Evolutionary conservation across 108 stramenopile genomes (phyloP).

Genomic region (Cyclotella cryptica): DNA sequence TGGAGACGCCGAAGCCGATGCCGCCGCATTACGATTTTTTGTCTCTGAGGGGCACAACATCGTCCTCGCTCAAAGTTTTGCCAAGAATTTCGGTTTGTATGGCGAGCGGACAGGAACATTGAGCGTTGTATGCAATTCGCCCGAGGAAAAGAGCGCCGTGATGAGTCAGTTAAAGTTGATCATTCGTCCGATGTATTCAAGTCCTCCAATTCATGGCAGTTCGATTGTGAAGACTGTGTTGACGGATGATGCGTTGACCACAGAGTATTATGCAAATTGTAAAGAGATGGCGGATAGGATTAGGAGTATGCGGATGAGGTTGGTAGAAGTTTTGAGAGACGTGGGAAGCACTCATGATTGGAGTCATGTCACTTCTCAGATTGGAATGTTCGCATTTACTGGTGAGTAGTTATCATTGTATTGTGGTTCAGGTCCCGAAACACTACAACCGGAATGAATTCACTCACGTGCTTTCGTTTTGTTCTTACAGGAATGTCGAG

Average conservation of each 20-base stretch:
- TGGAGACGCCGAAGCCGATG: constrained; percentile 96
- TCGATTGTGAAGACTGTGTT: constrained; percentile 94
- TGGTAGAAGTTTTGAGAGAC: constrained; percentile 82
- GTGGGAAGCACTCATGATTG: constrained; percentile 90
- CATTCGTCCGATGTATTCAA: constrained; percentile 97
- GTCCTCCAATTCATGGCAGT: constrained; percentile 95
- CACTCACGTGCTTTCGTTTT: neutral
- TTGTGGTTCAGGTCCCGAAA: neutral
- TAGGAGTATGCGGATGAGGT: constrained; percentile 77
- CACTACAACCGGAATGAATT: neutral
- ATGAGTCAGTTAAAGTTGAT: constrained; percentile 92
- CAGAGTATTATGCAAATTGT: constrained; percentile 91
- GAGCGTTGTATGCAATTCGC: constrained; percentile 81
- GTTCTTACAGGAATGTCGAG: constrained; percentile 73
- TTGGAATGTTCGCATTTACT: constrained; percentile 99
- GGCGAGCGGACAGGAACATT: constrained; percentile 97
- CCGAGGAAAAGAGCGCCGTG: constrained; percentile 85
- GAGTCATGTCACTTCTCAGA: constrained; percentile 96
- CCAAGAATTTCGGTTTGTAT: constrained; percentile 99
- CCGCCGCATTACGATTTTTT: constrained; percentile 88
- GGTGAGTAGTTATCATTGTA: constrained; percentile 38
- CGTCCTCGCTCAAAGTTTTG: constrained; percentile 94
- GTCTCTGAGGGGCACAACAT: constrained; percentile 90
- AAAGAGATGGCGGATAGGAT: constrained; percentile 95
- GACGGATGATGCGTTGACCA: constrained; percentile 72